Conservation (phyloP, 345 rosid species). For the Populus deltoides region DNA sequence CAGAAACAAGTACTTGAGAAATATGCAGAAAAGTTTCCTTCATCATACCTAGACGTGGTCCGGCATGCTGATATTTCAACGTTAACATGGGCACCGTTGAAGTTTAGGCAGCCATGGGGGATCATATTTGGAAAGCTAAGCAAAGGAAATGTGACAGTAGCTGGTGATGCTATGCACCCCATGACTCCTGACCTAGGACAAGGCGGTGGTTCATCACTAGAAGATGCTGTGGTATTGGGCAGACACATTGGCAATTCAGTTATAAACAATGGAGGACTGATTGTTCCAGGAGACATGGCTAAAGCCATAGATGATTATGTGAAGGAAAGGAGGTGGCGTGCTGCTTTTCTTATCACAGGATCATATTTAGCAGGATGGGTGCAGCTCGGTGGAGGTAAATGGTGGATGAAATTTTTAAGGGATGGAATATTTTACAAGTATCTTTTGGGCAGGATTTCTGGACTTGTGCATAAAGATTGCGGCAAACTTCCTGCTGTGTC, state of each 20-base stretch:
- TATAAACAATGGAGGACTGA: background rate
- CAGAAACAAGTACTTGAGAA: constrained; percentile 23
- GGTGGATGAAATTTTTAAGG: constrained; percentile 37
- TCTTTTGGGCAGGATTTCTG: background rate
- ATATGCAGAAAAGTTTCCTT: constrained; percentile 25
- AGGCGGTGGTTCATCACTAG: constrained; percentile 44
- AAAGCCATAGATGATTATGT: constrained; percentile 23
- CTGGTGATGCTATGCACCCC: constrained; percentile 57
- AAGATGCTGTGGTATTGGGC: constrained; percentile 42
- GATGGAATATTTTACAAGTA: constrained; percentile 20
- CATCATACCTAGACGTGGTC: constrained; percentile 21
- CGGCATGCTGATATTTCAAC: constrained; percentile 24
- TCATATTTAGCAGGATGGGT: constrained; percentile 41
- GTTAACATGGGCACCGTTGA: constrained; percentile 31
- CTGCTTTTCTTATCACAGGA: constrained; percentile 12
- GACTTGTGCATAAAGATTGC: constrained; percentile 28
- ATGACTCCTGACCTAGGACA: constrained; percentile 51
- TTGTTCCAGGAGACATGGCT: constrained; percentile 9
- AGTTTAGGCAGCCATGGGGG: constrained; percentile 41
- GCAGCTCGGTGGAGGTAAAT: constrained; percentile 27
- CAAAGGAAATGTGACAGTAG: constrained; percentile 36
- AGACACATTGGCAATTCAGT: constrained; percentile 31
- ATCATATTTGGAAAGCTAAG: constrained; percentile 31
- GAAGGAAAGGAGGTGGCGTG: constrained; percentile 39
- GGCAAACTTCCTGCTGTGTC: constrained; percentile 26